These are phyloP conservation scores for Lophium mytilinum DNA, from an alignment of 495 filamentous ascomycete species.

Conservation along the genomic window DNA sequence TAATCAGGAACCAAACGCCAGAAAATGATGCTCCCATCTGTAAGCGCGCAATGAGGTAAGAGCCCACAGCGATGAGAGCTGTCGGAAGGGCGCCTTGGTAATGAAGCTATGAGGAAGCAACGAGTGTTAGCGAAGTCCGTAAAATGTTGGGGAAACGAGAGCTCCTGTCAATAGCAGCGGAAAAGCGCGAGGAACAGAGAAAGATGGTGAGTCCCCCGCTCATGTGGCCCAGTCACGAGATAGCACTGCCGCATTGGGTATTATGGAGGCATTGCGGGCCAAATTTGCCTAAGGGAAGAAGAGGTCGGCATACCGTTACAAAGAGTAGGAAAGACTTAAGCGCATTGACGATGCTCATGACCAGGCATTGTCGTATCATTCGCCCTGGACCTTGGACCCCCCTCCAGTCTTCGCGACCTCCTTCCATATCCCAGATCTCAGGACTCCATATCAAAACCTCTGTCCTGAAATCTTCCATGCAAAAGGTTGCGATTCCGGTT, in stretches of 20 bases:
- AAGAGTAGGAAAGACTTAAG: not conserved
- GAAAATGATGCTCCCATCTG: conserved; percentile 7
- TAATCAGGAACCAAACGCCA: conserved; percentile 20
- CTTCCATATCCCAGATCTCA: not conserved
- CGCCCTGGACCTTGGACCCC: conserved; percentile 3
- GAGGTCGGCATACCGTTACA: not conserved
- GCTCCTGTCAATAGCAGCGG: not conserved
- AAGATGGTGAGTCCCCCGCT: too few relatives aligned
- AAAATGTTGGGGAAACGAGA: not conserved
- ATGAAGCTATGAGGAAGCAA: conserved; percentile 4
- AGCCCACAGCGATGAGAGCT: conserved; percentile 10
- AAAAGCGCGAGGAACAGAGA: too few relatives aligned
- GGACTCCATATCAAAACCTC: conserved; percentile 21
- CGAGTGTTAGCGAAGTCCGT: not conserved
- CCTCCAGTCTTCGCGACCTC: conserved; percentile 7
- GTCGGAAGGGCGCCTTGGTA: conserved; percentile 15
- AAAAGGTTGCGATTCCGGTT: conserved; percentile 18
- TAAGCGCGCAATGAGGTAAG: conserved; percentile 16
- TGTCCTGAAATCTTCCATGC: conserved; percentile 21
- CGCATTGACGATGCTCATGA: conserved; percentile 6
- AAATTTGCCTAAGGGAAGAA: not conserved
- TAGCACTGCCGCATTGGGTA: not conserved
- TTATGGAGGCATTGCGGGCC: not conserved
- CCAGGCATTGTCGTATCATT: conserved; percentile 1
- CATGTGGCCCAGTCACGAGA: not conserved